A percentile compares a stretch with the other conserved stretches of the same genome.
phyloP scores from a whole-genome alignment of 2,329 filamentous ascomycete species.

The Akanthomyces dipterigenus region DNA sequence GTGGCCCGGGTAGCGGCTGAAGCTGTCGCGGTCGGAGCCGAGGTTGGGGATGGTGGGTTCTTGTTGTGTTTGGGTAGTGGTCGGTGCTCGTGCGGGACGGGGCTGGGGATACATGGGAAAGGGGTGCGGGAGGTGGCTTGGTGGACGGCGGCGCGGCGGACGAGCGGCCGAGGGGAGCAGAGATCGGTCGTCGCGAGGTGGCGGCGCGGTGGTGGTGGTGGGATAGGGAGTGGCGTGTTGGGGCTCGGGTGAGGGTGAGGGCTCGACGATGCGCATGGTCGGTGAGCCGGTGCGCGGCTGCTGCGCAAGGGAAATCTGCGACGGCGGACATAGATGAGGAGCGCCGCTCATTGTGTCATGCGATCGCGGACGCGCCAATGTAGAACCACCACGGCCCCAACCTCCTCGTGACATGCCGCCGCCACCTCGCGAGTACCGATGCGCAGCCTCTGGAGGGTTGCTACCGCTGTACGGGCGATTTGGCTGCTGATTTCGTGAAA shows the following conservation, averaged over 20 bases:
- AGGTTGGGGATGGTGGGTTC: background rate
- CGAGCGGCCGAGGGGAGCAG: slow-evolving; percentile 10
- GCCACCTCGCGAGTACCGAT: slow-evolving; percentile 6
- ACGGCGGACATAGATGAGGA: background rate
- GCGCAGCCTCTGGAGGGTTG: background rate
- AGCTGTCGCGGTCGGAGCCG: background rate
- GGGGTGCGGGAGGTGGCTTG: slow-evolving; percentile 10
- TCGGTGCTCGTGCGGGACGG: background rate
- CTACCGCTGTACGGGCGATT: background rate
- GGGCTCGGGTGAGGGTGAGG: slow-evolving; percentile 25
- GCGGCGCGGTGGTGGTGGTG: slow-evolving; percentile 13
- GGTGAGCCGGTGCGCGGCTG: slow-evolving; percentile 20
- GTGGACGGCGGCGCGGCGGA: slow-evolving; percentile 4
- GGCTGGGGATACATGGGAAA: slow-evolving; percentile 9
- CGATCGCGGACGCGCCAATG: slow-evolving; percentile 3
- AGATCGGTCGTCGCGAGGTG: slow-evolving; percentile 16
- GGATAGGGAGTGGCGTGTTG: slow-evolving; percentile 17
- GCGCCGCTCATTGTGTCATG: slow-evolving; percentile 18
- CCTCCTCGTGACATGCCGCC: background rate
- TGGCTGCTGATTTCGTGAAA: slow-evolving; percentile 13
- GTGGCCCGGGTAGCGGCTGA: slow-evolving; percentile 1
- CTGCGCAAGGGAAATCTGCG: background rate
- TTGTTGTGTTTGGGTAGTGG: background rate
- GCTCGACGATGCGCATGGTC: slow-evolving; percentile 32
- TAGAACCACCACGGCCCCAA: background rate